Evolutionary conservation across 306 rosid genomes (phyloP), one percentile per base, ranked within the genome.

Genomic region (Calophaca sinica): DNA sequence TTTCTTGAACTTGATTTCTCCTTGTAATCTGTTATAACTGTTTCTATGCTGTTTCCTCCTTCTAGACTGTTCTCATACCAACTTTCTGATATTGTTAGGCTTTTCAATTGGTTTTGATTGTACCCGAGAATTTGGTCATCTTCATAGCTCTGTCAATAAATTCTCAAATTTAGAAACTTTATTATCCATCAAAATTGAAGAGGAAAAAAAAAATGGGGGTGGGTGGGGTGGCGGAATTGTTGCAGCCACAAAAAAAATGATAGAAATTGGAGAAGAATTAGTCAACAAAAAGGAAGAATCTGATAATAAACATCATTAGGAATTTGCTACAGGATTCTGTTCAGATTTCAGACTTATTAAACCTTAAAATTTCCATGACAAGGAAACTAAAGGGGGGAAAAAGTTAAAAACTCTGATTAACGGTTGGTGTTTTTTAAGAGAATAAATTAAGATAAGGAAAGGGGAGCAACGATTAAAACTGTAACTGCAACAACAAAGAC

Each of bases 41-140:
- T 79, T 75, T 88, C 94, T 72, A 67, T 80, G 76, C 75, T 64
- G 73, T 80, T 81, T 73, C 79, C 85, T 46, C 79, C 87, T 82
- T 85, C 93, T 11, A 88, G 9, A 20, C 86, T 89, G 55, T 81
- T 84, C 28, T 85, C 96, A 78, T 92, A 90, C 98, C 97, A 92
- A 76, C 84, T 84, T 79, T 87, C 97, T 20, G 96, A 87, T 76
- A 88, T 31, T 62, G 89, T 73, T 76, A 80, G 80, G 76, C 86
- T 81, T 82, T 74, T 91, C 74, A 74, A 55, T 2, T 83, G 61
- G 75, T 73, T 87, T 62, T 90, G 93, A 31, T 51, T 88, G 77
- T 85, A 92, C 46, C 84, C 94, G 33, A 87, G 64, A 33, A 78
- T 1, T 15, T 92, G 80, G 48, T 94, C 96, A 46, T 92, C 97